Base-by-base conservation (phyloP, 352 stramenopile genomes). In the Detonula confervacea region DNA sequence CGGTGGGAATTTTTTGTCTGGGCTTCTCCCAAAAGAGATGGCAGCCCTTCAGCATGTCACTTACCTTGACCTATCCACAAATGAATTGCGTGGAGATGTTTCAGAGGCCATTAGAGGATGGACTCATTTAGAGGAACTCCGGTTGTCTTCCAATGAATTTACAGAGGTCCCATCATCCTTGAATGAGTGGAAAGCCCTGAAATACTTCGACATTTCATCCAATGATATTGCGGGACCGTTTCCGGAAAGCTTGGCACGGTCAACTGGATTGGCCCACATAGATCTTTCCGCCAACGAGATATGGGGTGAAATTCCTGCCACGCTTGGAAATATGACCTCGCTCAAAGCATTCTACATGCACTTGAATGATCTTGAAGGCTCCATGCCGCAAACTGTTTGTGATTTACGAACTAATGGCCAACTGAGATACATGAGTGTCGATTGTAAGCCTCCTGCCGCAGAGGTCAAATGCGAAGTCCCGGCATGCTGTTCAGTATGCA, bases 1-100 rank as follows among this genome's bases (percentile, higher is more conserved):
- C 29, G 16, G 18, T 68, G 56, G 42, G 0, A 61, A 60, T 30
- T 29, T 54, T 63, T 77, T 82, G 24, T 12, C 22, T 30, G 65
- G 66, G 20, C 6, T 51, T 4, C 65, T 82, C 55, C 74, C 74
- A 20, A 77, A 68, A 69, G 73, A 77, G 64, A 25, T 82, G 18
- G 27, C 7, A 2, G 39, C 27, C n/a, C 60, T 82, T 42, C 33
- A 46, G 27, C 42, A 71, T 61, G 33, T 71, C 12, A 70, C 35
- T 42, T 57, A 70, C 77, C 33, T 82, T 30, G 61, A 82, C 27
- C 2, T 77, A 2, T 77, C 65, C 2, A 39, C 33, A 6, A 82
- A 82, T 73, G 1, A 62, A 11, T 52, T 81, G 11, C 18, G 63
- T 35, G 65, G 60, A 59, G 46, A 75, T 65, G 37, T 73, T 24